Evolutionary conservation across 305 asterid species (phyloP).

Genomic region (Solanum hybrid): DNA sequence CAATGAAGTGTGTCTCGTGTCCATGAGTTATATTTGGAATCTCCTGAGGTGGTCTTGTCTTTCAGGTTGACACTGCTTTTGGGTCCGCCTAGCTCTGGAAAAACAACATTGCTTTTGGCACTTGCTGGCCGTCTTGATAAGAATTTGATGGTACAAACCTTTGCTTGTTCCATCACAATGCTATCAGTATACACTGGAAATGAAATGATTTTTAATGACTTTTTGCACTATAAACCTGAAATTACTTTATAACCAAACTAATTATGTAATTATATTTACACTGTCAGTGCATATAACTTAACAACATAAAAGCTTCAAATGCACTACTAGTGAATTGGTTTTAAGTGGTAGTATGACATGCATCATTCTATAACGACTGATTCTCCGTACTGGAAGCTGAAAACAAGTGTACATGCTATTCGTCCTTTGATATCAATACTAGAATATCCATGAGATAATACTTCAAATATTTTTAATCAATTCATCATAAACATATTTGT

Average conservation of each 20-base stretch:
- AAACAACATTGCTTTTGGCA: conserved; percentile 75
- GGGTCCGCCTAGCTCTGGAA: conserved; percentile 86
- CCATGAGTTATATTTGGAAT: neutral
- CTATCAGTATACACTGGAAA: neutral
- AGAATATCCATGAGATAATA: neutral
- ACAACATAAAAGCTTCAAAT: neutral
- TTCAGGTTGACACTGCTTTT: conserved; percentile 65
- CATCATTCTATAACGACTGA: neutral
- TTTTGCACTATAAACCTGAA: neutral
- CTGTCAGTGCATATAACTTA: neutral
- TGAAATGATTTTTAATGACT: neutral
- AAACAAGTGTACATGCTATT: neutral
- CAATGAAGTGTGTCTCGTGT: neutral
- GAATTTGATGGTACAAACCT: conserved; percentile 39
- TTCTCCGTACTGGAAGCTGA: neutral
- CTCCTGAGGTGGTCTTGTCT: conserved; percentile 5
- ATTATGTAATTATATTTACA: neutral
- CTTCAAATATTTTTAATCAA: neutral
- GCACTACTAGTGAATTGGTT: neutral
- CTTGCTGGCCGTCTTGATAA: conserved; percentile 67
- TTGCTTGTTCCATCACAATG: neutral
- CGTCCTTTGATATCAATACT: neutral
- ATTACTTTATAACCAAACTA: neutral
- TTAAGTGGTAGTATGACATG: neutral
- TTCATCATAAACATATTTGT: neutral